phyloP scores from a whole-genome alignment of 441 rosid genomes.

The Aquilaria agallochum region DNA sequence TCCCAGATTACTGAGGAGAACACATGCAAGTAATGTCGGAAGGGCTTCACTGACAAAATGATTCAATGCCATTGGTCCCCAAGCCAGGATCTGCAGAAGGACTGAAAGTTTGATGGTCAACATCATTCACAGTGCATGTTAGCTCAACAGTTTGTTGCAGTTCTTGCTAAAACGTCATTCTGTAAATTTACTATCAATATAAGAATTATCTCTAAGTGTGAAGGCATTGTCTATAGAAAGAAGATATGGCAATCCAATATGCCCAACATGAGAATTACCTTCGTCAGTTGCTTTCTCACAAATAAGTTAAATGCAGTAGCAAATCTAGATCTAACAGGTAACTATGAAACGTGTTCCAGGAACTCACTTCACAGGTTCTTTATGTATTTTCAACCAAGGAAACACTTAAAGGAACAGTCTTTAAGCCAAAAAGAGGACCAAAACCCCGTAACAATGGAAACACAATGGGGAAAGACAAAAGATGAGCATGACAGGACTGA shows the following conservation, averaged over 20 bases:
- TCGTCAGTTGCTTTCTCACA: too few species aligned
- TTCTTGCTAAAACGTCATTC: background rate
- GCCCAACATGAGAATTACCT: too few species aligned
- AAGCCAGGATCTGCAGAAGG: conserved; percentile 64
- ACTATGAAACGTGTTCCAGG: too few species aligned
- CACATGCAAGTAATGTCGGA: conserved; percentile 55
- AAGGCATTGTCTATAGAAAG: too few species aligned
- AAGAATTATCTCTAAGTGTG: too few species aligned
- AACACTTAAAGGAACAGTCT: background rate
- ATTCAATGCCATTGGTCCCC: conserved; percentile 63
- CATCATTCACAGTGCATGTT: conserved; percentile 4
- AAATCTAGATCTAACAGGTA: too few species aligned
- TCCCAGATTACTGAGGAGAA: conserved; percentile 71
- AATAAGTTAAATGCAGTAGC: too few species aligned
- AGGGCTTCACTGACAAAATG: conserved; percentile 54
- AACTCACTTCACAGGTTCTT: too few species aligned
- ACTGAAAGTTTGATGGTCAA: conserved; percentile 34
- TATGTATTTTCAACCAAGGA: too few species aligned
- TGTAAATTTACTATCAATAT: too few species aligned
- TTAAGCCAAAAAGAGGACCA: background rate
- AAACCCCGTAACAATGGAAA: background rate
- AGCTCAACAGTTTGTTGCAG: conserved; percentile 2
- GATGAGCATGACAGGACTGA: background rate
- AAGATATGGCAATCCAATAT: too few species aligned
- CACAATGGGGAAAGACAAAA: background rate